Evolutionary conservation across 768 basidiomycete species (phyloP).

Genomic region (Cystofilobasidium capitatum): DNA sequence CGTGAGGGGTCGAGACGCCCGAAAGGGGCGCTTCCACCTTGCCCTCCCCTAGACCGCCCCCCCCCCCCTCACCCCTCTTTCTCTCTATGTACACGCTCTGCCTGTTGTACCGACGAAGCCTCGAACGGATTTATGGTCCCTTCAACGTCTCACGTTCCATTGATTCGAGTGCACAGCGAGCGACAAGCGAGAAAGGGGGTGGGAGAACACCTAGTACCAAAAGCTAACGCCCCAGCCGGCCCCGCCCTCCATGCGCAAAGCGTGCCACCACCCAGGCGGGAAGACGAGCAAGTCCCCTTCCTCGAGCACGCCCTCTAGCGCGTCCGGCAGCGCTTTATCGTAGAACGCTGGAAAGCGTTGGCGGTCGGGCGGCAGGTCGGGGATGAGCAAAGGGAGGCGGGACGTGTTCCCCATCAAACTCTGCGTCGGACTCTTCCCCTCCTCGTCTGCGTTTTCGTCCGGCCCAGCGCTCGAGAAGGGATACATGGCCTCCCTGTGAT

Average conservation of each 20-base stretch:
- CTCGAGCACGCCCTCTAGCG: constrained; percentile 23
- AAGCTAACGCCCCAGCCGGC: constrained; percentile 22
- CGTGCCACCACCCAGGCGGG: constrained; percentile 23
- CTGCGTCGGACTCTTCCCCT: background rate
- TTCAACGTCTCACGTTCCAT: no score
- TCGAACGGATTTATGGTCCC: no score
- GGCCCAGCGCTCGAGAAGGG: constrained; percentile 36
- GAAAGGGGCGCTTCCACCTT: background rate
- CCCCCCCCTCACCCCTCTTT: no score
- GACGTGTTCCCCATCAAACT: constrained; percentile 24
- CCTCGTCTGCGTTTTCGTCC: constrained; percentile 9
- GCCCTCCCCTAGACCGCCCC: background rate
- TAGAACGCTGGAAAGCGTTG: constrained; percentile 13
- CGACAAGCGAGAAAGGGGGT: no score
- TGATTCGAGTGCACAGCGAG: no score
- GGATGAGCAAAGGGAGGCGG: constrained; percentile 11
- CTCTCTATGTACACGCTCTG: no score
- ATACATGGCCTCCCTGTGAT: constrained; percentile 46
- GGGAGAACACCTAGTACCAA: no score
- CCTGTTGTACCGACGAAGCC: no score
- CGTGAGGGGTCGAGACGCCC: constrained; percentile 40
- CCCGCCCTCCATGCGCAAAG: constrained; percentile 24
- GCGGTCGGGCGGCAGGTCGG: background rate
- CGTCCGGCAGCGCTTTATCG: constrained; percentile 16
- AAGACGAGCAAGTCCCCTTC: constrained; percentile 25